Percentiles rank a stretch among this genome's conserved stretches.
These are phyloP conservation scores for Claviceps monticola DNA, from an alignment of 2,329 filamentous ascomycete species.

Conservation along the genomic window DNA sequence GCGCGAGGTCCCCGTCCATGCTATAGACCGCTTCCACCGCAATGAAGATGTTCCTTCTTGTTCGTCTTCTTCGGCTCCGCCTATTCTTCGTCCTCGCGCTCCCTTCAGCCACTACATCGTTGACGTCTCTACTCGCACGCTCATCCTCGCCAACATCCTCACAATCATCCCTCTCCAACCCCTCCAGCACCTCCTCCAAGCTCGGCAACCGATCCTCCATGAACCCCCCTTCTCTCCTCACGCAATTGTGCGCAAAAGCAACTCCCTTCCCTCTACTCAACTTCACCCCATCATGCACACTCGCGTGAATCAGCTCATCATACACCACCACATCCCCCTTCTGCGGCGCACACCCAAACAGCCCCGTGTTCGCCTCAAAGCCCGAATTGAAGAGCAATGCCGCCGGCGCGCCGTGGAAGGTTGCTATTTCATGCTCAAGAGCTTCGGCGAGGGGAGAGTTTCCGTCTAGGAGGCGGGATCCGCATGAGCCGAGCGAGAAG, in stretches of 20 bases:
- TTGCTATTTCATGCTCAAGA: conserved; percentile 32
- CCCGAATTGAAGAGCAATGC: conserved; percentile 44
- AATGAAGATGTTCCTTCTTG: conserved; percentile 49
- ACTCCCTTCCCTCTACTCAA: conserved; percentile 40
- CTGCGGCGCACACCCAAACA: conserved; percentile 47
- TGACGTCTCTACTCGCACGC: conserved; percentile 15
- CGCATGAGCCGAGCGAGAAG: conserved; percentile 31
- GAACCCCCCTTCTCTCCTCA: conserved; percentile 11
- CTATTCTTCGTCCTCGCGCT: not conserved
- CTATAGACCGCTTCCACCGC: conserved; percentile 61
- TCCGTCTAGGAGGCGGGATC: conserved; percentile 39
- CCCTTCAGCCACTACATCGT: conserved; percentile 8
- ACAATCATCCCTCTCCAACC: conserved; percentile 21
- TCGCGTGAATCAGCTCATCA: conserved; percentile 66
- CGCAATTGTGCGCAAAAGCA: conserved; percentile 44
- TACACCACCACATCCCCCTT: conserved; percentile 51
- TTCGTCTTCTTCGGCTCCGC: conserved; percentile 12
- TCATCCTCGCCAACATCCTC: conserved; percentile 11
- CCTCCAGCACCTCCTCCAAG: conserved; percentile 16
- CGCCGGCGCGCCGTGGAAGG: conserved; percentile 30
- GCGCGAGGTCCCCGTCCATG: conserved; percentile 68
- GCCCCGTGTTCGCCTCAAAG: conserved; percentile 51
- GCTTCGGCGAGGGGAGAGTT: conserved; percentile 30
- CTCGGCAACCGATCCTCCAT: not conserved
- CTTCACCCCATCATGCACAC: conserved; percentile 64